Evolutionary conservation across 2,329 filamentous ascomycete species (phyloP).

Genomic region (Venturia pyrina): DNA sequence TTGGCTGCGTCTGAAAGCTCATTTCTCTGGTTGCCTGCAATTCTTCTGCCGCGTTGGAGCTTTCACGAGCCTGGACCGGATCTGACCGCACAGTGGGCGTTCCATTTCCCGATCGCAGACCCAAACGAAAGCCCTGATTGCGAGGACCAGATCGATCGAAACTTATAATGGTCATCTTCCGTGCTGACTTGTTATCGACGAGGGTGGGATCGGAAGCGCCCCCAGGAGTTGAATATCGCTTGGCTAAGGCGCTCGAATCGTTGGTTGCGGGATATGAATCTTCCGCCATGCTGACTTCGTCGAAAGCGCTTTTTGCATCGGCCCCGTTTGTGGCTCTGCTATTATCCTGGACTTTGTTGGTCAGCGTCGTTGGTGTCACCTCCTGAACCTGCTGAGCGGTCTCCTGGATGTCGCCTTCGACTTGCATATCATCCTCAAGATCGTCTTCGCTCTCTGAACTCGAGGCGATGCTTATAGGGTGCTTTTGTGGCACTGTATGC

Average conservation of each 20-base stretch:
- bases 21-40: neutral
- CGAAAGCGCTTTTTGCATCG: neutral
- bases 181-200: slow-evolving; percentile 5
- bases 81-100: neutral
- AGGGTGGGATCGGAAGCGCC: neutral
- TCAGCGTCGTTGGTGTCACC: neutral
- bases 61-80: neutral
- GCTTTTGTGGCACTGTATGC: neutral
- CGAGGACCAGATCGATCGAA: slow-evolving; percentile 8
- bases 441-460: neutral
- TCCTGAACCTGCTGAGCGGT: neutral
- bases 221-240: neutral
- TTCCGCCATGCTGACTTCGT: neutral
- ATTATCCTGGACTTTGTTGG: neutral
- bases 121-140: slow-evolving; percentile 1
- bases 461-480: neutral
- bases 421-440: neutral
- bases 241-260: neutral
- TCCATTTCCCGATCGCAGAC: neutral
- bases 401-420: neutral
- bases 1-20: neutral
- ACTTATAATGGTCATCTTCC: slow-evolving; percentile 5
- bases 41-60: neutral
- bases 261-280: neutral
- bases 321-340: neutral